Conservation (phyloP, 768 basidiomycete genomes). For the Sistotremastrum niveocremeum region DNA sequence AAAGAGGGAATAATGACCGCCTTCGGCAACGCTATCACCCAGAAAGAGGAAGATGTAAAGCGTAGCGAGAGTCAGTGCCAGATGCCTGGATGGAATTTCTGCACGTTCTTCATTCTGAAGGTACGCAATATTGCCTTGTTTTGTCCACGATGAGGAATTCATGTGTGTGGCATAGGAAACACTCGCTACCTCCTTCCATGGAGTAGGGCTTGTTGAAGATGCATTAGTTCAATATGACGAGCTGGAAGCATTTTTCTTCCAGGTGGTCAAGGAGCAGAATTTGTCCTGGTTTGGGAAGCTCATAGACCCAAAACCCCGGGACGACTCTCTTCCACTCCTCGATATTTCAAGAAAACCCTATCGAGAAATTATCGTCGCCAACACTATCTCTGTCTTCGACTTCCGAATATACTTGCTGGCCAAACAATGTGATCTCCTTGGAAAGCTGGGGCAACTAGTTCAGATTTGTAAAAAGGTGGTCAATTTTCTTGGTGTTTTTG, state of each 20-base stretch:
- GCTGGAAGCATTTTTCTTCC: conserved; percentile 73
- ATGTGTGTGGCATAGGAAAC: conserved; percentile 53
- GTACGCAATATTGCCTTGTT: conserved; percentile 24
- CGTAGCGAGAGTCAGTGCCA: conserved; percentile 79
- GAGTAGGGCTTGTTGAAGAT: conserved; percentile 81
- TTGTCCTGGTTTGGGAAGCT: conserved; percentile 88
- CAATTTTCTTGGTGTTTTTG: conserved; percentile 66
- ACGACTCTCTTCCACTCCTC: conserved; percentile 76
- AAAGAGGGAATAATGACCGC: conserved; percentile 82
- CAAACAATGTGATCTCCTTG: conserved; percentile 68
- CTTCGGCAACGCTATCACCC: conserved; percentile 65
- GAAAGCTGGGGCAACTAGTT: conserved; percentile 47
- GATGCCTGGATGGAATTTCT: conserved; percentile 98
- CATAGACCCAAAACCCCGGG: conserved; percentile 51
- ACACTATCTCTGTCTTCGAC: conserved; percentile 88
- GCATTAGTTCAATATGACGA: conserved; percentile 83
- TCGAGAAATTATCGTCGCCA: conserved; percentile 76
- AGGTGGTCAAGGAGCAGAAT: conserved; percentile 62
- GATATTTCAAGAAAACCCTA: conserved; percentile 73
- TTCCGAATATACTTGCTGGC: conserved; percentile 84
- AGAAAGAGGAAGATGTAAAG: conserved; percentile 81
- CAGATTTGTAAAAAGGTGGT: conserved; percentile 62
- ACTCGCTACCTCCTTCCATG: conserved; percentile 82
- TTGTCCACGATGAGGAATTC: too few species aligned
- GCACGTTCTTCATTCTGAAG: conserved; percentile 93